Conservation (phyloP, 345 rosid species). For the Lepidium africanum region DNA sequence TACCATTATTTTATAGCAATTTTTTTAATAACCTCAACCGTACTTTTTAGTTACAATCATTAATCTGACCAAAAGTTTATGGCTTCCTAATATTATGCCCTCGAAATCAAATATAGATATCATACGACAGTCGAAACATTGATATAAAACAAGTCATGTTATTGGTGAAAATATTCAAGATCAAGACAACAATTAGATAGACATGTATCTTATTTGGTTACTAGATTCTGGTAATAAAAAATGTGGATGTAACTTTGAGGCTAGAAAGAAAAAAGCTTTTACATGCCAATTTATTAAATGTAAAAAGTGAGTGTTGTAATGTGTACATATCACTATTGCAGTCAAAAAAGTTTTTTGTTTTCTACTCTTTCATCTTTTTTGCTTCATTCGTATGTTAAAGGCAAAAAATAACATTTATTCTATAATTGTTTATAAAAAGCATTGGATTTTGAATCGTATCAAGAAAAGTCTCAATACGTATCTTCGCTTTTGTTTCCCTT, state of each 20-base stretch:
- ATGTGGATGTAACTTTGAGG: slow-evolving; percentile 36
- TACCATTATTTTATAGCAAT: too few species aligned
- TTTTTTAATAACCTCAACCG: too few species aligned
- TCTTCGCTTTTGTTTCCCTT: slow-evolving; percentile 23
- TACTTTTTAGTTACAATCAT: too few species aligned
- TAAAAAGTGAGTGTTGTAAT: slow-evolving; percentile 18
- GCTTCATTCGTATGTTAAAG: slow-evolving; percentile 16
- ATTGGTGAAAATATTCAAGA: too few species aligned
- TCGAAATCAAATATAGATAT: neutral
- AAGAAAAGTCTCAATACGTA: slow-evolving; percentile 25
- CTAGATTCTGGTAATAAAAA: slow-evolving; percentile 21
- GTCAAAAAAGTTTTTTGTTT: slow-evolving; percentile 18
- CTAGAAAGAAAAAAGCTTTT: slow-evolving; percentile 4
- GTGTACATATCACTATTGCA: slow-evolving; percentile 28
- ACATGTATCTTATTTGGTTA: neutral
- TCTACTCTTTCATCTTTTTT: neutral
- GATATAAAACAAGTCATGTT: too few species aligned
- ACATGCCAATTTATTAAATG: slow-evolving; percentile 22
- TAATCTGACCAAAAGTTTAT: neutral
- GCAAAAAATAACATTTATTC: neutral
- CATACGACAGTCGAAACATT: neutral
- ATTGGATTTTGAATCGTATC: slow-evolving; percentile 28
- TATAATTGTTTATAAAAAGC: neutral
- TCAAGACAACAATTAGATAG: slow-evolving; percentile 17
- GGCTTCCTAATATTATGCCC: neutral